phyloP scores from a whole-genome alignment of 208 protist genomes.

The Endotrypanum monterogeii region DNA sequence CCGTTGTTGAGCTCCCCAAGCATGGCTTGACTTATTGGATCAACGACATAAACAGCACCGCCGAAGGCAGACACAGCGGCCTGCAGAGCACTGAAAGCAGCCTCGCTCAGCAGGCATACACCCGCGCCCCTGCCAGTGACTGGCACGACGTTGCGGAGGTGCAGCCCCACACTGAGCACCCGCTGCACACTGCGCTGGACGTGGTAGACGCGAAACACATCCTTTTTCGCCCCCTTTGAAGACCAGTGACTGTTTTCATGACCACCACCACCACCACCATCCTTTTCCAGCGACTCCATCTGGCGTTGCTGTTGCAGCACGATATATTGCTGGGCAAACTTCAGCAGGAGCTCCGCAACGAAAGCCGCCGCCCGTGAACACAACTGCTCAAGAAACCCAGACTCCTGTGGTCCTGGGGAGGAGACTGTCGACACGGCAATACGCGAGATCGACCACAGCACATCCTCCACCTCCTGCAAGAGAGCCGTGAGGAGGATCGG shows the following conservation, averaged over 20 bases:
- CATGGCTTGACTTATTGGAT: neutral
- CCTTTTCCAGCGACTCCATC: conserved; percentile 35
- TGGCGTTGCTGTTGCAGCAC: conserved; percentile 53
- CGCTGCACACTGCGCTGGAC: conserved; percentile 61
- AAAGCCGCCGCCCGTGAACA: conserved; percentile 15
- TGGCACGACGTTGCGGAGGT: conserved; percentile 2
- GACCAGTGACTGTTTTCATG: conserved; percentile 1
- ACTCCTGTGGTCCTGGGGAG: neutral
- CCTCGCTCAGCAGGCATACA: conserved; percentile 10
- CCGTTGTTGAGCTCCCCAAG: neutral
- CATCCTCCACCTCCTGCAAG: conserved; percentile 32
- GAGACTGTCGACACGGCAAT: neutral
- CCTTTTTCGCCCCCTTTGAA: conserved; percentile 11
- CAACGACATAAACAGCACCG: conserved; percentile 25
- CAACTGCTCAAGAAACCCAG: conserved; percentile 6
- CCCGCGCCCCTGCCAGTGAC: neutral
- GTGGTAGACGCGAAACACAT: conserved; percentile 47
- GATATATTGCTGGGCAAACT: conserved; percentile 55
- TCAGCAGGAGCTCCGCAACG: conserved; percentile 33
- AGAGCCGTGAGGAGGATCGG: conserved; percentile 23
- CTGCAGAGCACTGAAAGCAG: conserved; percentile 29
- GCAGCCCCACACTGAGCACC: conserved; percentile 51
- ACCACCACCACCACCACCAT: neutral
- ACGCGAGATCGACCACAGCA: conserved; percentile 31
- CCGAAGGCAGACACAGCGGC: conserved; percentile 40